Evolutionary conservation across 1,139 yeast species (phyloP).

Genomic region (Magnusiomyces suaveolens): DNA sequence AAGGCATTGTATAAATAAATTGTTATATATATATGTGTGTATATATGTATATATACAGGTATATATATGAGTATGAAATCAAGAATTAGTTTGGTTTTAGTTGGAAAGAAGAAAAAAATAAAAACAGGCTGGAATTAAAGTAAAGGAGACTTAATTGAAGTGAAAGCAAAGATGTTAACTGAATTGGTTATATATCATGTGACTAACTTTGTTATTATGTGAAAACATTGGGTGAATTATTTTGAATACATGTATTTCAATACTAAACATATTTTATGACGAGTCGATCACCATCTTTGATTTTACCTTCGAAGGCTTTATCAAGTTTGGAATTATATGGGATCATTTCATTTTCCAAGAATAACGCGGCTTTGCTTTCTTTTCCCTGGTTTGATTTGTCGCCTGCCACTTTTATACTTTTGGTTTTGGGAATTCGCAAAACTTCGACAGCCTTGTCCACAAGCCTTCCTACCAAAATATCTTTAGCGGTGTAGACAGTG

Average conservation of each 20-base stretch:
- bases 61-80: background rate
- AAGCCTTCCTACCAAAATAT: slow-evolving; percentile 72
- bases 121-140: no score
- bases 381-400: background rate
- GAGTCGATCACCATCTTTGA: slow-evolving; percentile 13
- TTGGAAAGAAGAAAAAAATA: background rate
- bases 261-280: slow-evolving; percentile 5
- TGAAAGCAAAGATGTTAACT: no score
- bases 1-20: no score
- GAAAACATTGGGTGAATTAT: no score
- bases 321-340: slow-evolving; percentile 10
- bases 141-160: background rate
- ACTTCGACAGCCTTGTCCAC: slow-evolving; percentile 56
- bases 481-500: slow-evolving; percentile 47
- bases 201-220: no score
- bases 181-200: no score
- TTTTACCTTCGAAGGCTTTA: slow-evolving; percentile 7
- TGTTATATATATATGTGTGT: no score
- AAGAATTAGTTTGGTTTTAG: background rate
- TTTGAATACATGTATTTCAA: no score
- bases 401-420: background rate
- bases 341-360: slow-evolving; percentile 1
- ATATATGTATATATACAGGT: no score
- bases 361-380: background rate
- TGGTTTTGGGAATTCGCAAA: slow-evolving; percentile 23